These are phyloP conservation scores for Globomyces pollinis-pini DNA, from an alignment of 192 early-diverging fungal species.

Conservation along the genomic window DNA sequence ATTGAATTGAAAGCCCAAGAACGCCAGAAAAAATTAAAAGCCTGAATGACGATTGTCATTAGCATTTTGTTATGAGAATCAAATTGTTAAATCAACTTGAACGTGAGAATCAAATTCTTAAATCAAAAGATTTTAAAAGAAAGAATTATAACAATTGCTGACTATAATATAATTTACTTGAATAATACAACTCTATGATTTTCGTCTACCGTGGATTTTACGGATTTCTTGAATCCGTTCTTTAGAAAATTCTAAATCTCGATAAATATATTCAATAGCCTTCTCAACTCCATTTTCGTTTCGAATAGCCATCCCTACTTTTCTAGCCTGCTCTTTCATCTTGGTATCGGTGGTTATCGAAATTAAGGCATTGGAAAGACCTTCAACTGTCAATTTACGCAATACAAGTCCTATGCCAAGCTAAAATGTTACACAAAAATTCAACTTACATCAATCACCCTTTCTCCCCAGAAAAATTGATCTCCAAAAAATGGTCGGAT, in stretches of 20 bases:
- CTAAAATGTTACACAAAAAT: constrained; percentile 8
- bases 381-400: constrained; percentile 46
- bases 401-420: constrained; percentile 54
- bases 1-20: no score
- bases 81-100: no score
- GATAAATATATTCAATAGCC: constrained; percentile 55
- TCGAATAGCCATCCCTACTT: constrained; percentile 47
- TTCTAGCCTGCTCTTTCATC: constrained; percentile 39
- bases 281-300: constrained; percentile 50
- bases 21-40: no score
- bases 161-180: no score
- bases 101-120: no score
- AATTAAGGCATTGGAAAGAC: constrained; percentile 39
- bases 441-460: constrained; percentile 37
- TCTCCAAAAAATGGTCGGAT: constrained; percentile 59
- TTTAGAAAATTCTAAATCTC: constrained; percentile 46
- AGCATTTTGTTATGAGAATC: no score
- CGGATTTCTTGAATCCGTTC: neutral
- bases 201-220: no score
- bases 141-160: no score
- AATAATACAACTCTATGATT: no score
- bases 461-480: constrained; percentile 63
- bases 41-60: no score
- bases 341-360: constrained; percentile 47
- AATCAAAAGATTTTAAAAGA: no score